phyloP scores from a whole-genome alignment of 2,329 filamentous ascomycete species.

The Trichophyton mentagrophytes region DNA sequence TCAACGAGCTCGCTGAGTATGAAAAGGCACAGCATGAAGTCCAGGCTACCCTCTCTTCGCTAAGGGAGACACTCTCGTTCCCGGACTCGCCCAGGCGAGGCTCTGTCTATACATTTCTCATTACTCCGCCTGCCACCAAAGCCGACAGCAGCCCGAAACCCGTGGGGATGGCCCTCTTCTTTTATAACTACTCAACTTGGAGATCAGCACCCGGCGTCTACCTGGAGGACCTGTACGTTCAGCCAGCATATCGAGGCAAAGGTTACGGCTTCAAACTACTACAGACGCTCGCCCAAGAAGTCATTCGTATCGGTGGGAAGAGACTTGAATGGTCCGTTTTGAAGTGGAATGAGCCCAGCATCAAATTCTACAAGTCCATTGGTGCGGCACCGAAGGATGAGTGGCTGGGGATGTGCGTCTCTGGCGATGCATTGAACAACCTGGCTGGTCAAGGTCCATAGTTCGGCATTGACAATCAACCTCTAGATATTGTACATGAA shows the following conservation, averaged over 20 bases:
- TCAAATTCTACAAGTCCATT: slow-evolving; percentile 60
- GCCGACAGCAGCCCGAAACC: slow-evolving; percentile 29
- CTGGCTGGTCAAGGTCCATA: slow-evolving; percentile 26
- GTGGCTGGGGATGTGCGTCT: slow-evolving; percentile 40
- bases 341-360: slow-evolving; percentile 83
- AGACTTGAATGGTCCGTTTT: slow-evolving; percentile 83
- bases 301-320: slow-evolving; percentile 56
- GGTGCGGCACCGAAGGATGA: slow-evolving; percentile 36
- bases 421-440: slow-evolving; percentile 31
- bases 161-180: slow-evolving; percentile 79
- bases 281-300: slow-evolving; percentile 64
- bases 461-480: background rate
- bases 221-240: slow-evolving; percentile 85
- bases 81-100: slow-evolving; percentile 41
- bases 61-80: slow-evolving; percentile 67
- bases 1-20: slow-evolving; percentile 77
- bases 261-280: slow-evolving; percentile 72
- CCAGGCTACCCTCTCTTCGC: slow-evolving; percentile 62
- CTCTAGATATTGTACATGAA: too few relatives aligned
- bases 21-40: slow-evolving; percentile 64
- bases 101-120: slow-evolving; percentile 63
- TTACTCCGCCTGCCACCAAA: slow-evolving; percentile 40
- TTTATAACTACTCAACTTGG: slow-evolving; percentile 96
- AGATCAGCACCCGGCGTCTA: slow-evolving; percentile 75
- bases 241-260: slow-evolving; percentile 53